Percentiles rank a stretch among this genome's conserved stretches.
These are phyloP conservation scores for Melaleuca quinquenervia DNA, from an alignment of 345 rosid species.

Conservation along the genomic window DNA sequence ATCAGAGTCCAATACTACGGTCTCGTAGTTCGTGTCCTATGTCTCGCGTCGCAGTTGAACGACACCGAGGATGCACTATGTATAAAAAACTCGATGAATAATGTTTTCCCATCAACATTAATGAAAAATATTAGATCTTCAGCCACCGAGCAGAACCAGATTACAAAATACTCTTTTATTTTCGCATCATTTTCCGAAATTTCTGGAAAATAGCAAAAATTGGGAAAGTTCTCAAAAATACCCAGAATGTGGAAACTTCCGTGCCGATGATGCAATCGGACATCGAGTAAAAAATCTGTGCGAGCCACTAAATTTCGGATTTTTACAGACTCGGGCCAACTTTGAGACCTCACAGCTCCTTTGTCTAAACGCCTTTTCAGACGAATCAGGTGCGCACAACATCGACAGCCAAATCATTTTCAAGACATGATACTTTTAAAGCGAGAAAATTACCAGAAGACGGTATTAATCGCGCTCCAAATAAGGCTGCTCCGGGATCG, in stretches of 20 bases:
- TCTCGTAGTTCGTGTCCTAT: no score
- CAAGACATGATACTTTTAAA: not conserved
- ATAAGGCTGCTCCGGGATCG: fast-evolving
- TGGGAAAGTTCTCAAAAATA: no score
- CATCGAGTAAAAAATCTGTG: no score
- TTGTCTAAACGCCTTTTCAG: not conserved
- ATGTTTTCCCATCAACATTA: not conserved
- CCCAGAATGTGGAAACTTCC: no score
- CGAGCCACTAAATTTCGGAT: no score
- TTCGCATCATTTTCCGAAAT: not conserved
- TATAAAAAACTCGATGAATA: no score
- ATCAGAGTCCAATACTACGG: no score
- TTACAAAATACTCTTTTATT: not conserved
- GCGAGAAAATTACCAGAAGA: not conserved
- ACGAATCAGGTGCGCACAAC: not conserved
- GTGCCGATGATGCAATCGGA: no score
- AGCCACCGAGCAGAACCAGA: not conserved
- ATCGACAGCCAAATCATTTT: not conserved
- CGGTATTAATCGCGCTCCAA: not conserved
- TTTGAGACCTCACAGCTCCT: not conserved
- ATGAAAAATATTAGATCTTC: not conserved
- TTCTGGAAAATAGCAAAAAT: no score
- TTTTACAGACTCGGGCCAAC: not conserved
- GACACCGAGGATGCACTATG: no score
- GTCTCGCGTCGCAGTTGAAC: no score